Conservation (phyloP, 148 eudicot species). For the Salicornia ramosissima region DNA sequence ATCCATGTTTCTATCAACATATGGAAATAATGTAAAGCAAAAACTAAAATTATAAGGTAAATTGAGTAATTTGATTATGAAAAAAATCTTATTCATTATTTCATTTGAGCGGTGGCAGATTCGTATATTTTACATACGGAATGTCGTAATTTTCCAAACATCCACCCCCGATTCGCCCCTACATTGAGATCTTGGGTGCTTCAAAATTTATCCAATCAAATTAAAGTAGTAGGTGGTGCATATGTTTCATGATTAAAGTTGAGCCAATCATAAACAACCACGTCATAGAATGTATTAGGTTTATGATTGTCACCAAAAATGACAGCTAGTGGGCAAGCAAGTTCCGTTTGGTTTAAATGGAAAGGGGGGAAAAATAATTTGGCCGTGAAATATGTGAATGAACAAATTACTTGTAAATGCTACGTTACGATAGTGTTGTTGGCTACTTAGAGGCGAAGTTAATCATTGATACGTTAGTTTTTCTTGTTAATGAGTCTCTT, state of each 20-base stretch:
- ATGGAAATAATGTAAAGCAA: no score
- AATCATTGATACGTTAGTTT: background rate
- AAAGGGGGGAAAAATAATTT: background rate
- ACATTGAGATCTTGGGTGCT: background rate
- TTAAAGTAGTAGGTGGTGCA: background rate
- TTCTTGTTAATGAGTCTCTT: background rate
- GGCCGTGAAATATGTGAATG: background rate
- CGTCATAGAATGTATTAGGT: background rate
- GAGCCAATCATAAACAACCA: background rate
- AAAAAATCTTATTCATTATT: no score
- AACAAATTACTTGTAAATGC: background rate
- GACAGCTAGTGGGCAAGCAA: background rate
- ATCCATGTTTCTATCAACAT: no score
- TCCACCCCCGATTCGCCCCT: no score
- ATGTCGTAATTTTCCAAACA: no score
- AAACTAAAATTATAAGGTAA: no score
- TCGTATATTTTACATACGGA: no score
- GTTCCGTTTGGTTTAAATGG: background rate
- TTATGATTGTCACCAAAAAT: background rate
- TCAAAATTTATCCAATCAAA: background rate
- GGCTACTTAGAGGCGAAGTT: slow-evolving; percentile 6
- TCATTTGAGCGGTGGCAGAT: no score
- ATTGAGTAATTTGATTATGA: no score
- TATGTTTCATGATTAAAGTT: background rate
- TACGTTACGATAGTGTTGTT: slow-evolving; percentile 1